Conservation (phyloP, 1,139 yeast species). For the Zygoascus hellenicus region DNA sequence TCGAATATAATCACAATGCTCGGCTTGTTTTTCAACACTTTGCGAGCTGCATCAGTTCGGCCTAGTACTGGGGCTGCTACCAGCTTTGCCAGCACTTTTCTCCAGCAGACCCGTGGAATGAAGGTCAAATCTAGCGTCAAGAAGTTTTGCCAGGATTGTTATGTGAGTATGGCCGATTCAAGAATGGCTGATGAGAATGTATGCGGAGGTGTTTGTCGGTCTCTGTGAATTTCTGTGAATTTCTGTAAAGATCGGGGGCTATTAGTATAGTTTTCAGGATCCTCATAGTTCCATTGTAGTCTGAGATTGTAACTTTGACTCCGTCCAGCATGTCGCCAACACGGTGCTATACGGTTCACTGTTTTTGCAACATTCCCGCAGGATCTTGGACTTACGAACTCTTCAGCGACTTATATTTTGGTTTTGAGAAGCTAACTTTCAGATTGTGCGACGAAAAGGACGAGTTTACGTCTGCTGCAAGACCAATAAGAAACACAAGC, state of each 20-base stretch:
- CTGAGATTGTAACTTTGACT: no score
- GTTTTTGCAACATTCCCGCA: no score
- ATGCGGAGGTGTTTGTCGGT: no score
- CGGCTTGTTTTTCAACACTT: slow-evolving; percentile 1
- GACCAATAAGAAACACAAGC: slow-evolving; percentile 90
- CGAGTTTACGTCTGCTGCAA: slow-evolving; percentile 90
- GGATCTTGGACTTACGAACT: no score
- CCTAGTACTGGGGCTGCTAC: slow-evolving; percentile 1
- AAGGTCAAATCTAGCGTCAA: slow-evolving; percentile 80
- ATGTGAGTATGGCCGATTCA: slow-evolving; percentile 35
- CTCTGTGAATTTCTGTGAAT: no score
- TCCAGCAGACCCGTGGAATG: slow-evolving; percentile 43
- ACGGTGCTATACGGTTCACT: no score
- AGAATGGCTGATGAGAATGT: background rate
- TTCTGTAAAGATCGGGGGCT: no score
- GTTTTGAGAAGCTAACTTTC: background rate
- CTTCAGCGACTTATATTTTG: no score
- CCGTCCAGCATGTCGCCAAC: no score
- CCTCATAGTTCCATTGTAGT: slow-evolving; percentile 2
- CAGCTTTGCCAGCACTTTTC: slow-evolving; percentile 3
- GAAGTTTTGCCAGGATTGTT: slow-evolving; percentile 88
- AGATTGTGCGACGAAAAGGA: slow-evolving; percentile 88
- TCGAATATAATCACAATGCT: slow-evolving; percentile 2
- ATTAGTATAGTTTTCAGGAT: no score
- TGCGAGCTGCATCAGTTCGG: slow-evolving; percentile 6